Evolutionary conservation across 2,329 filamentous ascomycete genomes (phyloP).

Genomic region (Alternaria tenuissima): DNA sequence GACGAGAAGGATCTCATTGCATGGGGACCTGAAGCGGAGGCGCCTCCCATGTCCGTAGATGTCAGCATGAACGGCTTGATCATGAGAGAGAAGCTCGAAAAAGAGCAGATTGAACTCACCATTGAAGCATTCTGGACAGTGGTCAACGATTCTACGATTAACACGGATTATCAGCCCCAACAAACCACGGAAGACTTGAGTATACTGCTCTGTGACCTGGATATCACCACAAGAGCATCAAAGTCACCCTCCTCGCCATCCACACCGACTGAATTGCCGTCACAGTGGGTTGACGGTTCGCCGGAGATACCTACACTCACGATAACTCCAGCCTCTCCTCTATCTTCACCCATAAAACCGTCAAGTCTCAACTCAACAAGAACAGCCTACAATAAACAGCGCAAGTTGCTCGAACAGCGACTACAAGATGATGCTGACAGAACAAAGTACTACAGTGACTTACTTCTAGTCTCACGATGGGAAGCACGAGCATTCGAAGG

Average conservation of each 20-base stretch:
- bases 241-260: neutral
- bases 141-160: constrained; percentile 5
- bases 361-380: neutral
- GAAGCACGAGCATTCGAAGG: neutral
- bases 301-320: neutral
- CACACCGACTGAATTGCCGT: neutral
- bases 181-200: neutral
- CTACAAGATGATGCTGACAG: neutral
- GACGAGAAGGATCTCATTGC: constrained; percentile 3
- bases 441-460: neutral
- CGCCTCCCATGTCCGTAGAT: neutral
- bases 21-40: constrained; percentile 8
- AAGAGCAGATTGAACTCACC: constrained; percentile 5
- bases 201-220: neutral
- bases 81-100: neutral
- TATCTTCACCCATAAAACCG: no score
- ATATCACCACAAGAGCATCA: neutral
- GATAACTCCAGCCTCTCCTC: neutral
- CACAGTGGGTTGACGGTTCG: neutral
- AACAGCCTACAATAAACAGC: neutral
- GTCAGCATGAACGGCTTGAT: neutral
- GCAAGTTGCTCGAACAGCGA: neutral
- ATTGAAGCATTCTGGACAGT: constrained; percentile 19
- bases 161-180: neutral
- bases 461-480: neutral